Evolutionary conservation across 495 filamentous ascomycete genomes (phyloP).

Genomic region (Aspergillus hancockii): DNA sequence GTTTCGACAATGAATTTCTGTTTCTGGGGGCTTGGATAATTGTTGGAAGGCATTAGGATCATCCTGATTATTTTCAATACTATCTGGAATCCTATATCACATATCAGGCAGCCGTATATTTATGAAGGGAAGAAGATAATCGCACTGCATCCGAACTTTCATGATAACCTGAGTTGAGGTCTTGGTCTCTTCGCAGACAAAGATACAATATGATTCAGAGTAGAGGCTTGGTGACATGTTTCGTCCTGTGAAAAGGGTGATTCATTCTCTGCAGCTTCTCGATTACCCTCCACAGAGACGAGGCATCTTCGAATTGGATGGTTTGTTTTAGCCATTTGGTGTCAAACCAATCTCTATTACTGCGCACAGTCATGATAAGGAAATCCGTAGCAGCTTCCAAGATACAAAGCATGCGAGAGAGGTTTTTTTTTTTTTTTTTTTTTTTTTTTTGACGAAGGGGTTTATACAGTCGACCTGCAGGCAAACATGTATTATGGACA

Average conservation of each 20-base stretch:
- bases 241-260: conserved; percentile 4
- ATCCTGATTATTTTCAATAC: no score
- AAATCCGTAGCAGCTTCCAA: neutral
- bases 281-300: conserved; percentile 12
- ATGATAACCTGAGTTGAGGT: conserved; percentile 10
- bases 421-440: no score
- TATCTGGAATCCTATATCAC: conserved; percentile 6
- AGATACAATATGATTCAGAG: conserved; percentile 10
- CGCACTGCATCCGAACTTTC: conserved; percentile 11
- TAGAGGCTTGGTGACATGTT: conserved; percentile 3
- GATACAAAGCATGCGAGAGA: conserved; percentile 6
- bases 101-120: conserved; percentile 5
- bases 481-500: conserved; percentile 1
- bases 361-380: conserved; percentile 1
- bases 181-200: conserved; percentile 10
- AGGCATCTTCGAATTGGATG: conserved; percentile 9
- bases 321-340: conserved; percentile 8
- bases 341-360: conserved; percentile 9
- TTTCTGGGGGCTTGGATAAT: no score
- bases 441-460: neutral
- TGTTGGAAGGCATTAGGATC: no score
- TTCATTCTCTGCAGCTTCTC: conserved; percentile 10
- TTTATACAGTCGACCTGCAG: conserved; percentile 1
- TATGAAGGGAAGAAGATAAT: neutral
- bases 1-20: no score